Evolutionary conservation across 129 eudicot species (phyloP), one percentile per base, ranked within the genome.

Genomic region (Saussurea involucrata): DNA sequence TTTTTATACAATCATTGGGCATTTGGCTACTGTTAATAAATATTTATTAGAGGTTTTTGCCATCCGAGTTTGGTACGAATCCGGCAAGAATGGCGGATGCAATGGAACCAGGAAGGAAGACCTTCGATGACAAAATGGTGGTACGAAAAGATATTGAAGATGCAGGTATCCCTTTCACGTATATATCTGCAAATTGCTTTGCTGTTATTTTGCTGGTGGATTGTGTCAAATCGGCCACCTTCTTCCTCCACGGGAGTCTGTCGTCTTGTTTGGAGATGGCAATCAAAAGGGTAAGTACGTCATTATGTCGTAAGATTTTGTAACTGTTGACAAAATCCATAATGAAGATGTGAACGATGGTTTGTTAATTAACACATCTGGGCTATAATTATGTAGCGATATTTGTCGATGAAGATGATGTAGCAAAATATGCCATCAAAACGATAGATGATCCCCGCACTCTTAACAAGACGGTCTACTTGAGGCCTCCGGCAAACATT

Each of bases 161-260:
- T 15, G 90, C 87, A 0, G 76, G 79, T 10, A 86, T 86, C 20
- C 90, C 90, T 6, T 79, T 80, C 65, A 86, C 90, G 15, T 80
- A 86, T 24, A 78, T 83, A 20, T 86, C 87, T 1, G 87, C 81
- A 1, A 80, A 83, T 65, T 86, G 85, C 66, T 81, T 81, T 8
- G 86, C 93, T 0, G 95, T 84, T 37, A 87, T 85, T 81, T 89
- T 63, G 75, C 87, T 15, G 88, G 86, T 0, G 86, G 87, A 36
- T 83, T 89, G 24, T 87, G 85, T 71, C 95, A 89, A 69, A 76
- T 78, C 0, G 87, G 85, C 17, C 74, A 74, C 5, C 63, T 89
- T 37, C 84, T 89, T 67, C 95, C 95, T 63, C 75, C 95, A 0
- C 77, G 20, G 65, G 88, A 89, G 0, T 79, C 82, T 0, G 90